Base-by-base conservation (phyloP, 768 basidiomycete genomes). In the Cyclocybe cylindracea region DNA sequence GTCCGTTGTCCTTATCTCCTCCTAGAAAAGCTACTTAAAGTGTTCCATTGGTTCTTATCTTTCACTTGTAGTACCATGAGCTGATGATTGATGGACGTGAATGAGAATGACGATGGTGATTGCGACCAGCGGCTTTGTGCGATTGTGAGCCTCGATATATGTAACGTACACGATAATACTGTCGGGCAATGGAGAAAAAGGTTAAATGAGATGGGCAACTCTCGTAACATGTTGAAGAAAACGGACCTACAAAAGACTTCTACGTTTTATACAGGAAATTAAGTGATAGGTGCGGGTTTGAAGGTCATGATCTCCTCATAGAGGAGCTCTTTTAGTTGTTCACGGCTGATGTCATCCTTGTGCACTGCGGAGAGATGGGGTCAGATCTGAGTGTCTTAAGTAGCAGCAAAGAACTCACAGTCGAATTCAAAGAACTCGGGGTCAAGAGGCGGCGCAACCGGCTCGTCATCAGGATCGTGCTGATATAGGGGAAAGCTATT, bases 341-440 rank as follows among this genome's bases (percentile, higher is more conserved):
- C 96, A 29, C 93, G 83, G 65, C 87, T 91, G 74, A 97, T 94
- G 56, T 93, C 91, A 59, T 97, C 95, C 77, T 98, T 96, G 77
- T 94, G 89, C 58, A 93, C 90, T 91, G 52, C 19, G 10, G n/a
- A 43, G 31, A 36, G 40, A 40, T 29, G 33, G 33, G 38, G 40
- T 46, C 16, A 53, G 48, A 44, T 34, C 33, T 29, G 5, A 13
- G 10, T 19, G 37, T 49, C 8, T 14, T 42, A 39, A 43, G 16
- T 13, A 53, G 16, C 40, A 50, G 39, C 33, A 24, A 34, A 50
- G 11, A 47, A 80, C 89, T 72, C 58, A 91, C 89, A 72, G 69
- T 99, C 97, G 67, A 98, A 98, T 64, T 96, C 94, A 70, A 99
- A 99, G 78, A 98, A 99, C 59, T 89, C 87, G 4, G 94, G 89